Percentiles rank a stretch among this genome's conserved stretches.
These are phyloP conservation scores for Colletotrichum viniferum DNA, from an alignment of 2,329 filamentous ascomycete genomes.

Conservation along the genomic window DNA sequence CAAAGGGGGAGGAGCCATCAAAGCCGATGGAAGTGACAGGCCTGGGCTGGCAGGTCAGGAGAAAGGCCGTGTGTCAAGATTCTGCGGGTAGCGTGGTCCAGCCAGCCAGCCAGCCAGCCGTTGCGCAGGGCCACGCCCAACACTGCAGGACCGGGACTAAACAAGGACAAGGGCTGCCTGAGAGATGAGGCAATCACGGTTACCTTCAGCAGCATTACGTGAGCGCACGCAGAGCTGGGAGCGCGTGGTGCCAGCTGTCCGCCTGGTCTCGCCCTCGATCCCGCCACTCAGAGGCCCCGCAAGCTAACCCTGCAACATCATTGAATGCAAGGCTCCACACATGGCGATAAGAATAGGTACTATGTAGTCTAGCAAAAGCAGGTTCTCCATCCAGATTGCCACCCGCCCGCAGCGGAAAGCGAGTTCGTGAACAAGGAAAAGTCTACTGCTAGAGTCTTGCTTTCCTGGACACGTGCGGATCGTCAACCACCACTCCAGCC, in stretches of 20 bases:
- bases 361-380: not conserved
- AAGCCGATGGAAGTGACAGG: slow-evolving; percentile 4
- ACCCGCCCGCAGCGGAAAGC: not conserved
- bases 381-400: not conserved
- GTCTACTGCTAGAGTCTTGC: not conserved
- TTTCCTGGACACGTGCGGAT: not conserved
- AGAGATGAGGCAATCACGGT: not conserved
- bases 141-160: not conserved
- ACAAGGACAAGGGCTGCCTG: slow-evolving; percentile 15
- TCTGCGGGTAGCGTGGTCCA: slow-evolving; percentile 17
- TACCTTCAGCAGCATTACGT: slow-evolving; percentile 1
- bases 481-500: not conserved
- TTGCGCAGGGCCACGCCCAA: not conserved
- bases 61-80: slow-evolving; percentile 20
- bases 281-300: not conserved
- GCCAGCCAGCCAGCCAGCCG: not conserved
- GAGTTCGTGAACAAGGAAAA: not conserved
- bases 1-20: slow-evolving; percentile 19
- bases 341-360: slow-evolving; percentile 12
- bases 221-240: not conserved
- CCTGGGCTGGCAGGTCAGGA: slow-evolving; percentile 15
- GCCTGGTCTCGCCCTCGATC: not conserved
- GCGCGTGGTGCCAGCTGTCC: not conserved
- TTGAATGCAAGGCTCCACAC: not conserved
- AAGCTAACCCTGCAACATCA: not conserved